A percentile compares a stretch with the other conserved stretches of the same genome.
These are phyloP conservation scores for Mucor sp. DNA, from an alignment of 371 early-diverging fungal genomes.

Conservation along the genomic window DNA sequence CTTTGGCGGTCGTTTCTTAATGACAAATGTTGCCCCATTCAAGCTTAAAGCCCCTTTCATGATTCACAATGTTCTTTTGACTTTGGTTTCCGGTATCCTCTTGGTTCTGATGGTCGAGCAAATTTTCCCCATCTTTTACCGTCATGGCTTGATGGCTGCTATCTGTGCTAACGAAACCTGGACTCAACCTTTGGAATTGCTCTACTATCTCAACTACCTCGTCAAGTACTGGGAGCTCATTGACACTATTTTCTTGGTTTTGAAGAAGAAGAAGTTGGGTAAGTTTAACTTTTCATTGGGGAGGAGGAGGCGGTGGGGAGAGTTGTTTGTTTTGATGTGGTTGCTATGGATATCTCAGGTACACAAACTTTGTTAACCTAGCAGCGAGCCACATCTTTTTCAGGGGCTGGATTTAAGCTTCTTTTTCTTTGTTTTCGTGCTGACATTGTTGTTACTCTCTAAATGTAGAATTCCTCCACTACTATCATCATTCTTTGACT, in stretches of 20 bases:
- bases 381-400: neutral
- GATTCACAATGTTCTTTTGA: slow-evolving; percentile 77
- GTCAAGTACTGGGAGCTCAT: slow-evolving; percentile 85
- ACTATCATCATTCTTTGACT: slow-evolving; percentile 91
- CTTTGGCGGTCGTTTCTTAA: slow-evolving; percentile 71
- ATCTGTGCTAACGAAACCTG: slow-evolving; percentile 70
- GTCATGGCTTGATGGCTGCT: slow-evolving; percentile 69
- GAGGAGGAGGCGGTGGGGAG: neutral
- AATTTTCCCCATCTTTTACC: slow-evolving; percentile 62
- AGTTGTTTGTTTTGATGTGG: neutral
- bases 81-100: slow-evolving; percentile 63
- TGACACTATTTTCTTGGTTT: slow-evolving; percentile 39
- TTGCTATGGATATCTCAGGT: slow-evolving; percentile 6
- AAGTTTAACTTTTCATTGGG: slow-evolving; percentile 11
- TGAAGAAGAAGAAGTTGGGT: slow-evolving; percentile 42
- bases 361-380: slow-evolving; percentile 5
- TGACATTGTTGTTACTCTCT: neutral
- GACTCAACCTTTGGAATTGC: slow-evolving; percentile 74
- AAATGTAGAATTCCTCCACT: slow-evolving; percentile 78
- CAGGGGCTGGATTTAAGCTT: neutral
- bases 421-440: neutral
- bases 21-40: slow-evolving; percentile 66
- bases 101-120: slow-evolving; percentile 73
- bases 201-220: slow-evolving; percentile 87
- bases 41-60: slow-evolving; percentile 68